Evolutionary conservation across 2,329 filamentous ascomycete species (phyloP).

Genomic region (Talaromyces islandicus): DNA sequence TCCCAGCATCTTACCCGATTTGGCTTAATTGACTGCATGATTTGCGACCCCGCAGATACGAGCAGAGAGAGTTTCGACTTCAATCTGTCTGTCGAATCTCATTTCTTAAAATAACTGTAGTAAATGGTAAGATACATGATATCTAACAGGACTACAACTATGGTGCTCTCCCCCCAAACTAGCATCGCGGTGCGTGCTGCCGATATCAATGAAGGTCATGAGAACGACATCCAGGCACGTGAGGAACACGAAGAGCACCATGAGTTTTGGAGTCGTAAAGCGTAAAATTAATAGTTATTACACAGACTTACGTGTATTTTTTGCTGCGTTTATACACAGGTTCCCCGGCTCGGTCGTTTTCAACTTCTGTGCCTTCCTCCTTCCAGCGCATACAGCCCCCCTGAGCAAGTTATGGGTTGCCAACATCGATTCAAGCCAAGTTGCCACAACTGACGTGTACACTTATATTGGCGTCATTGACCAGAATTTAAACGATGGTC

Average conservation of each 20-base stretch:
- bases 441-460: slow-evolving; percentile 61
- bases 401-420: slow-evolving; percentile 52
- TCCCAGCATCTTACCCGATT: background rate
- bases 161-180: background rate
- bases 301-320: background rate
- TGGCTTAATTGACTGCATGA: background rate
- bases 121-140: background rate
- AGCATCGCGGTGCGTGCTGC: background rate
- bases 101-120: background rate
- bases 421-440: slow-evolving; percentile 56
- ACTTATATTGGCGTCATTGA: slow-evolving; percentile 63
- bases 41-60: background rate
- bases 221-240: background rate
- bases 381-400: background rate
- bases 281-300: background rate
- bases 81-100: background rate
- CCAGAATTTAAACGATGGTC: slow-evolving; percentile 67
- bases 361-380: background rate
- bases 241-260: background rate
- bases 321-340: background rate
- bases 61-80: background rate
- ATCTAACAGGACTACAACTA: background rate
- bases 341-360: background rate
- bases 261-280: background rate
- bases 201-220: background rate